Percentiles rank a stretch among this genome's conserved stretches.
These are phyloP conservation scores for Angomonas ambiguus DNA, from an alignment of 208 protist genomes.

Conservation along the genomic window DNA sequence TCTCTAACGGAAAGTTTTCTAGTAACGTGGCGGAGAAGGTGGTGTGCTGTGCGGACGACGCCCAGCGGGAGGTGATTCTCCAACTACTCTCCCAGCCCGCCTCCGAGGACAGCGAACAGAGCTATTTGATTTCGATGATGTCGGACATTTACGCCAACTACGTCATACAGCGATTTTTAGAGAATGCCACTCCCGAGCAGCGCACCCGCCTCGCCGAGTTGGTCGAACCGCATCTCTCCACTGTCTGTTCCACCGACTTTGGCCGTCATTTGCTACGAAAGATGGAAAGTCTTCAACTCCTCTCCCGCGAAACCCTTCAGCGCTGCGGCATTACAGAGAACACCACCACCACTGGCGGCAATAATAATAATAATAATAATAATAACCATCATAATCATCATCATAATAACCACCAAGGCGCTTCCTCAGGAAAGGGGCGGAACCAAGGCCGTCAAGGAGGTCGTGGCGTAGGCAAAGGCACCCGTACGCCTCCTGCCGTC, in stretches of 20 bases:
- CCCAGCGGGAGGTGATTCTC: constrained; percentile 84
- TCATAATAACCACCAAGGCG: too few species aligned
- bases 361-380: constrained; percentile 12
- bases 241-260: constrained; percentile 57
- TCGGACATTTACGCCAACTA: constrained; percentile 97
- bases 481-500: too few species aligned
- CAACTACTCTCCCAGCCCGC: constrained; percentile 27
- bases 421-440: too few species aligned
- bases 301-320: constrained; percentile 27
- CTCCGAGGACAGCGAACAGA: constrained; percentile 43
- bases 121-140: constrained; percentile 91
- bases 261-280: constrained; percentile 73
- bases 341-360: neutral
- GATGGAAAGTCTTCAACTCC: constrained; percentile 61
- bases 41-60: constrained; percentile 61
- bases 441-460: too few species aligned
- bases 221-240: constrained; percentile 37
- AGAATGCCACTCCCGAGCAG: constrained; percentile 50
- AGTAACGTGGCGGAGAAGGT: constrained; percentile 98
- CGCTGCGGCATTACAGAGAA: constrained; percentile 20
- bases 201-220: constrained; percentile 46
- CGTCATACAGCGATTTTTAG: constrained; percentile 95
- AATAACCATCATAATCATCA: too few species aligned
- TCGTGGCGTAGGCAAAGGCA: too few species aligned
- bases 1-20: constrained; percentile 96